Conservation (phyloP, 1,284 basidiomycete genomes). For the Volvariella volvacea region DNA sequence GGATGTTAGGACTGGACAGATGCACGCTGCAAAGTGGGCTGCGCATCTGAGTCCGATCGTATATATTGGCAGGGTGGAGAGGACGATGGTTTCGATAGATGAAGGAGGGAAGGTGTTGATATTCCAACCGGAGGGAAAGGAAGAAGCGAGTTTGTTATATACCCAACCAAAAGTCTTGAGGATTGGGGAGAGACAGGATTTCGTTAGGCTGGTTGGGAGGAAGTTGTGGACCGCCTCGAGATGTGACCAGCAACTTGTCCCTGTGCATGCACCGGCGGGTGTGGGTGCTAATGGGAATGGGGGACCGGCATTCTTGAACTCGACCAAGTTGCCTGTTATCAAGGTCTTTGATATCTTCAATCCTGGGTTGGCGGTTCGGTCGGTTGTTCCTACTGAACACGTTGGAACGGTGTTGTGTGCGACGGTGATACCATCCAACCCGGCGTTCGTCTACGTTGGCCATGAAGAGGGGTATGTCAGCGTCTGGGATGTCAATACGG, state of each 20-base stretch:
- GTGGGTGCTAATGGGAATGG: conserved; percentile 12
- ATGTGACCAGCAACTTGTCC: conserved; percentile 29
- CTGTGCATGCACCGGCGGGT: too few relatives aligned
- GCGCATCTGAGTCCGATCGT: conserved; percentile 65
- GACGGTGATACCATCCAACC: conserved; percentile 66
- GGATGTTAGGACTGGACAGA: conserved; percentile 54
- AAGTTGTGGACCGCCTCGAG: conserved; percentile 78
- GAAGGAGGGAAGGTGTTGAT: conserved; percentile 78
- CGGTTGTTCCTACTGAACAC: conserved; percentile 51
- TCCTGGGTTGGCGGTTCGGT: conserved; percentile 39
- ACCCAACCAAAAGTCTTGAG: conserved; percentile 60
- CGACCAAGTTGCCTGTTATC: conserved; percentile 58
- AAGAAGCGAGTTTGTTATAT: conserved; percentile 31
- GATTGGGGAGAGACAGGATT: conserved; percentile 77
- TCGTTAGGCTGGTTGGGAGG: conserved; percentile 65
- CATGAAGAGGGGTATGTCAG: conserved; percentile 90
- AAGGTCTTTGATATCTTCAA: conserved; percentile 72
- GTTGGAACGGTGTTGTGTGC: conserved; percentile 81
- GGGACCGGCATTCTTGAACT: conserved; percentile 15
- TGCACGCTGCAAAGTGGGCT: conserved; percentile 50
- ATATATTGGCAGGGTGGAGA: conserved; percentile 65
- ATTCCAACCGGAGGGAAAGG: conserved; percentile 41
- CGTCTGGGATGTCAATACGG: conserved; percentile 57
- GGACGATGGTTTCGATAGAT: conserved; percentile 73
- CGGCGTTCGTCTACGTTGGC: conserved; percentile 74